Base-by-base conservation (phyloP, 2,329 filamentous ascomycete genomes). In the Penicillium sp. region DNA sequence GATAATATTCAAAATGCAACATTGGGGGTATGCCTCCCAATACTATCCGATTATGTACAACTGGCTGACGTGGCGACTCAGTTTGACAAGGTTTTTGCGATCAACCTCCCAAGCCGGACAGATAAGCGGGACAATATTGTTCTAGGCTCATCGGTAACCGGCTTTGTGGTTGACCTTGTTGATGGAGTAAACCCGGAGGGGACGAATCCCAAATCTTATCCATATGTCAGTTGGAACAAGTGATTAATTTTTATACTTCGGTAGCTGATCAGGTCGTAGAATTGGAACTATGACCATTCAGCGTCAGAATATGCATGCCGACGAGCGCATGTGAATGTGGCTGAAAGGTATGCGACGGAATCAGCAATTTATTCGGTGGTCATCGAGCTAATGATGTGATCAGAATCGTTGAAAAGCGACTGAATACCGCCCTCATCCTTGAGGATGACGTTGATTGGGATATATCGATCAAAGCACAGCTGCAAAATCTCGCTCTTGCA, bases 381-480 rank as follows among this genome's bases (percentile, higher is more conserved):
- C 18, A 6, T 45, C 9, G 29, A 14, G 18, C 37, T 33, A 22
- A 45, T 1, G n/a, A 15, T 11, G n/a, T 45, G 6, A 45, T 8
- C 12, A 64, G 60, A 4, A 58, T 60, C 12, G 54, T 64, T 3
- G 33, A 55, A 6, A 50, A 62, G 2, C 41, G 51, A 18, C 6
- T 64, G 1, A 49, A 49, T 4, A 62, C 55, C 23, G 58, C 56
- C 11, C 55, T 65, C 4, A 54, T 64, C 14, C 51, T 85, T 23
- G 82, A 85, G 61, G 82, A 85, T 61, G 82, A 85, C 54, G 75
- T 77, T 25, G 82, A 85, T 67, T 85, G 82, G 82, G 82, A 85
- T 54, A 67, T 84, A 12, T 71, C 75, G 0, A 66, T 85, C 20
- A 79, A 79, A 31, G 49, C 68, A 0, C 82, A 85, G 61, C 73